Percentiles rank a stretch among this genome's conserved stretches.
phyloP scores from a whole-genome alignment of 129 eudicot genomes.

The Heracleum sosnowskyi region DNA sequence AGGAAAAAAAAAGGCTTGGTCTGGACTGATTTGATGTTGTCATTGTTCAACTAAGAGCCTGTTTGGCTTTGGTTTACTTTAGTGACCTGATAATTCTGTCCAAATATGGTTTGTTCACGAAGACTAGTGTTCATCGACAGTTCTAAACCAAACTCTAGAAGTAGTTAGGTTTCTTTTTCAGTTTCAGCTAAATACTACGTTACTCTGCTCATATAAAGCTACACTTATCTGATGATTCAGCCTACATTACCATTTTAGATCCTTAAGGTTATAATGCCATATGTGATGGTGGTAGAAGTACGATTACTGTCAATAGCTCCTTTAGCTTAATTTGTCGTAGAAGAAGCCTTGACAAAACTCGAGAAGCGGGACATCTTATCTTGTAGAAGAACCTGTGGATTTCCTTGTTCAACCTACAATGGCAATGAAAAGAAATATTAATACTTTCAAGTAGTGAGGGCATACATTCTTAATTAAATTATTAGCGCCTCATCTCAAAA shows the following conservation, averaged over 20 bases:
- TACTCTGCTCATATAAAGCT: not conserved
- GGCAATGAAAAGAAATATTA: not conserved
- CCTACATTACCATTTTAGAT: not conserved
- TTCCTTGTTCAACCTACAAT: slow-evolving; percentile 84
- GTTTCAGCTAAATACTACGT: not conserved
- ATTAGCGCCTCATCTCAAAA: not conserved
- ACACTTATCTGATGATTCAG: not conserved
- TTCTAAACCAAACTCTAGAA: not conserved
- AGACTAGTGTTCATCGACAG: not conserved
- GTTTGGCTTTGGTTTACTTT: too few species aligned
- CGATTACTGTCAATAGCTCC: not conserved
- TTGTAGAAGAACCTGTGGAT: slow-evolving; percentile 54
- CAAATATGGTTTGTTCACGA: too few species aligned
- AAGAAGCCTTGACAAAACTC: slow-evolving; percentile 78
- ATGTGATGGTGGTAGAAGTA: not conserved
- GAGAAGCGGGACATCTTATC: slow-evolving; percentile 59
- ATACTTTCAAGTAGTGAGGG: too few species aligned
- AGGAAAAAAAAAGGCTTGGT: too few species aligned
- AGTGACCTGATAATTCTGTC: too few species aligned
- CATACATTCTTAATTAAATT: too few species aligned
- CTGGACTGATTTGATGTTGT: too few species aligned
- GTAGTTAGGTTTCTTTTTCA: not conserved
- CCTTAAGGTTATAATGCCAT: not conserved
- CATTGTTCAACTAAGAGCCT: too few species aligned
- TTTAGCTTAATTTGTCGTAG: slow-evolving; percentile 29